Evolutionary conservation across 1,284 basidiomycete species (phyloP).

Genomic region (Albatrellus sp.): DNA sequence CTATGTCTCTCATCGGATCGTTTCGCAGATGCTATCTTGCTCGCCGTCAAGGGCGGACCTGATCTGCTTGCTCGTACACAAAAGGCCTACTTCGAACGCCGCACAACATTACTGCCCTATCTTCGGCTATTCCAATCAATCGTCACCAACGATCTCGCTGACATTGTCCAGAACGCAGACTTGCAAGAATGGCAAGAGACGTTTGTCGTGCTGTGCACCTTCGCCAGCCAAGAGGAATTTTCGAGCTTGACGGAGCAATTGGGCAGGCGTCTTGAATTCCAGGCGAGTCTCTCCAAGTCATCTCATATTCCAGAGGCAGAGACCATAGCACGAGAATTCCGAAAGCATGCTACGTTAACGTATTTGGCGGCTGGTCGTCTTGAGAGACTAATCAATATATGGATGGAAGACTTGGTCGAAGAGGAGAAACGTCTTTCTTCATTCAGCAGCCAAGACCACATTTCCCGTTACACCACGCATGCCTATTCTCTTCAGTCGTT

Average conservation of each 20-base stretch:
- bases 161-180: conserved; percentile 94
- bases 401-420: conserved; percentile 85
- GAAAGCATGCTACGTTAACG: conserved; percentile 88
- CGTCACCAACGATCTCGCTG: conserved; percentile 83
- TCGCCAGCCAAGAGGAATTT: conserved; percentile 82
- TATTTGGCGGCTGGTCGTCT: conserved; percentile 85
- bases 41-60: conserved; percentile 84
- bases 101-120: conserved; percentile 72
- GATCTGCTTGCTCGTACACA: conserved; percentile 87
- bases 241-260: conserved; percentile 81
- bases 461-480: conserved; percentile 74
- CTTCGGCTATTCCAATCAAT: conserved; percentile 93
- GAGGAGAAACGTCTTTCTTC: conserved; percentile 54
- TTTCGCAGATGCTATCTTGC: conserved; percentile 88
- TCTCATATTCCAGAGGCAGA: conserved; percentile 23
- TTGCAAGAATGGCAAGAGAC: conserved; percentile 93
- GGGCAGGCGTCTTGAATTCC: conserved; percentile 82
- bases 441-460: conserved; percentile 31
- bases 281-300: conserved; percentile 47
- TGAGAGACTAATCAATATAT: conserved; percentile 85
- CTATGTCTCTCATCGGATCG: conserved; percentile 84
- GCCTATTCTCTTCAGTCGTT: conserved; percentile 87
- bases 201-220: conserved; percentile 95
- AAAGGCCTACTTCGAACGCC: conserved; percentile 85
- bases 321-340: conserved; percentile 38